Evolutionary conservation across 352 stramenopile genomes (phyloP), one percentile per base, ranked within the genome.

Genomic region (Aphanomyces cochlioides): DNA sequence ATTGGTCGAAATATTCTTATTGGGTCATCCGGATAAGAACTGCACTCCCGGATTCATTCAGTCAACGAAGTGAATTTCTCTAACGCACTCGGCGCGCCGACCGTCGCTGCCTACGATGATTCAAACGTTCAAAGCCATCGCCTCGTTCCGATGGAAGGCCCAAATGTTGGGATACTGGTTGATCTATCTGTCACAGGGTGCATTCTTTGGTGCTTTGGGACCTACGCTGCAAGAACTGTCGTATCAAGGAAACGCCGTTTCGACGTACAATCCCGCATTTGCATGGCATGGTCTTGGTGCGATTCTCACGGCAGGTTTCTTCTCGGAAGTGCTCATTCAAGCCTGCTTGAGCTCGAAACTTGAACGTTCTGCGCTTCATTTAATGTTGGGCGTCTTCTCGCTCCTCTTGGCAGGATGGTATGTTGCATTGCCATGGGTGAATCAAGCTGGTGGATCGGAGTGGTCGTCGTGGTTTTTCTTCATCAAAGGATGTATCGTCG

Each of bases 121-220:
- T 13, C 43, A 70, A 21, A 17, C 47, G 28, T 17, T 70, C 64
- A 60, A 47, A 43, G 64, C 64, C 36, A 45, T 70, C 47, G 12
- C 15, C 6, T 28, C 64, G 15, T 70, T 70, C 64, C 45, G 64
- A 50, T 70, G 64, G 64, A 70, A 70, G 64, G 64, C 40, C 5
- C 64, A 70, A 19, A 70, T 70, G 64, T 39, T 70, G 34, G 64
- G 64, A n/a, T 70, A 70, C 54, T 70, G 64, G 64, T 28, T 28
- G 36, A 45, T 70, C 1, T 70, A 70, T 39, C 64, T 70, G 47
- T 70, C 64, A 5, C 64, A 70, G 48, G 64, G 64, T 7, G 64
- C 64, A 10, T 70, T 70, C 47, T 41, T 70, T 21, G 64, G 64
- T 37, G 53, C 47, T 13, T 41, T 70, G 5, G 64, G 64, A 7